A percentile compares a stretch with the other conserved stretches of the same genome.
Evolutionary conservation across 2,329 filamentous ascomycete species (phyloP).

Genomic region (Chaetomium globosum): DNA sequence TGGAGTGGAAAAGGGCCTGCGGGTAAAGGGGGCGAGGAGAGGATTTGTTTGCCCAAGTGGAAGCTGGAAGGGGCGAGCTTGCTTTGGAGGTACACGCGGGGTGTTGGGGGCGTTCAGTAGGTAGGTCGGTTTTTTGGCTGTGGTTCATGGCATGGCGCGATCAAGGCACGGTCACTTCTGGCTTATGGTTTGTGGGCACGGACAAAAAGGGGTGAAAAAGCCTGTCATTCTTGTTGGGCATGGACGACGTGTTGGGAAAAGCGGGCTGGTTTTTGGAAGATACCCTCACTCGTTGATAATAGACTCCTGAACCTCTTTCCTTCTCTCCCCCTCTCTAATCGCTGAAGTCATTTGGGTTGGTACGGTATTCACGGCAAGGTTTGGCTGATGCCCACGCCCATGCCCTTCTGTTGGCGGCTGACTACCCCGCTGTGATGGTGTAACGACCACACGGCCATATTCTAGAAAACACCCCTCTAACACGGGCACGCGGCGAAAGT

Average conservation of each 20-base stretch:
- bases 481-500: background rate
- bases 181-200: background rate
- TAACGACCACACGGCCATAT: background rate
- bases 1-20: background rate
- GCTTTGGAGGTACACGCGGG: constrained; percentile 40
- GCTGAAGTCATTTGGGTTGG: background rate
- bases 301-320: background rate
- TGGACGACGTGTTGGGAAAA: background rate
- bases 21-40: constrained; percentile 14
- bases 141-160: constrained; percentile 9
- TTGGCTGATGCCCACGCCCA: background rate
- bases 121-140: background rate
- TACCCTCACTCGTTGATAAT: constrained; percentile 25
- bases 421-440: background rate
- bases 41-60: constrained; percentile 28
- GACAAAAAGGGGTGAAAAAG: constrained; percentile 12
- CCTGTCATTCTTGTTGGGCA: constrained; percentile 1
- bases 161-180: constrained; percentile 20
- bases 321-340: background rate
- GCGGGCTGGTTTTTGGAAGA: background rate
- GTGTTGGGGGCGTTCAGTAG: constrained; percentile 16
- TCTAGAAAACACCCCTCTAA: constrained; percentile 17
- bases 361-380: background rate
- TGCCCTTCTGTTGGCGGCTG: background rate
- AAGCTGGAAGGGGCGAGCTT: constrained; percentile 40